Evolutionary conservation across 441 rosid genomes (phyloP).

Genomic region (Pelargonium australe): DNA sequence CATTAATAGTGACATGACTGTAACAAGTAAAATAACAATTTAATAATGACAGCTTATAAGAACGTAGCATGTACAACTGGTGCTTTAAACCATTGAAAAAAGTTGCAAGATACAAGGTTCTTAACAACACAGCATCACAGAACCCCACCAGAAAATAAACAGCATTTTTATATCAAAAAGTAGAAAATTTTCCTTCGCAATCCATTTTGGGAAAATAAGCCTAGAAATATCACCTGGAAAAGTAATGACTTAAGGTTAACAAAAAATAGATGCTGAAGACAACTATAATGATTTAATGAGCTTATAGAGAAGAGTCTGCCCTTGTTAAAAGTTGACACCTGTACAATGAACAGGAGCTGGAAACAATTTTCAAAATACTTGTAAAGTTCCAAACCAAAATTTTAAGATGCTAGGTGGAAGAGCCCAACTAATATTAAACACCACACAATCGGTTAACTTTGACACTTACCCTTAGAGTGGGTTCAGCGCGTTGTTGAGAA

Average conservation of each 20-base stretch:
- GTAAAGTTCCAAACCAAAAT: no score
- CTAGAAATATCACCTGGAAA: no score
- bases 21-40: conserved; percentile 5
- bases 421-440: not conserved
- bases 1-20: conserved; percentile 8
- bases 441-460: no score
- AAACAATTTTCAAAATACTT: no score
- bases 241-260: not conserved
- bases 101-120: not conserved
- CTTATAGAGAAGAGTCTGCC: no score
- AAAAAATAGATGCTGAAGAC: no score
- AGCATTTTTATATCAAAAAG: not conserved
- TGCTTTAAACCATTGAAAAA: not conserved
- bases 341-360: no score
- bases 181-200: not conserved
- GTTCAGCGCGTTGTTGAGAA: no score
- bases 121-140: not conserved
- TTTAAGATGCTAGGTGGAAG: not conserved
- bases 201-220: not conserved
- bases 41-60: not conserved
- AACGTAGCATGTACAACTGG: not conserved
- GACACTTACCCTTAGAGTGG: no score
- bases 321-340: no score
- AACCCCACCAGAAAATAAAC: not conserved
- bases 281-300: no score